A percentile compares a stretch with the other conserved stretches of the same genome.
phyloP scores from a whole-genome alignment of 306 rosid species.

The Cicer bijugum region DNA sequence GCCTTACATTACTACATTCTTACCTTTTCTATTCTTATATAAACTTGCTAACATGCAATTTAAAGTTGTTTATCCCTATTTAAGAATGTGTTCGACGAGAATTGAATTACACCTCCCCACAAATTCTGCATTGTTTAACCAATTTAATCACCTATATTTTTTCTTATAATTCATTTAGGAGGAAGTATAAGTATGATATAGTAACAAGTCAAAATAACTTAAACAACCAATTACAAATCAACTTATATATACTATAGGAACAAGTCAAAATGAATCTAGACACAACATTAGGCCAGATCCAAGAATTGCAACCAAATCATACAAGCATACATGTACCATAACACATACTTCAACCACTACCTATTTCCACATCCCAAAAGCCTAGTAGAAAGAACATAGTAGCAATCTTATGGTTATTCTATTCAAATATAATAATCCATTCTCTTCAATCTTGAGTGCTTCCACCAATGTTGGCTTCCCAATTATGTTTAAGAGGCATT shows the following conservation, averaged over 20 bases:
- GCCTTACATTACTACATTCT: no score
- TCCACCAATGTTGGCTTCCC: conserved; percentile 35
- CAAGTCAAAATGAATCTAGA: conserved; percentile 19
- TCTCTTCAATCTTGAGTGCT: conserved; percentile 18
- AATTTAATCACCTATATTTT: no score
- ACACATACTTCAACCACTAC: conserved; percentile 11
- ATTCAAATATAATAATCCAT: conserved; percentile 25
- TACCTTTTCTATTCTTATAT: no score
- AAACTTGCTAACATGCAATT: no score
- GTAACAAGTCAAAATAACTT: conserved; percentile 23
- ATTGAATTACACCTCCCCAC: no score
- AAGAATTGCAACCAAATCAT: conserved; percentile 41
- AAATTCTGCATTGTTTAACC: no score
- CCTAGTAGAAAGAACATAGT: conserved; percentile 26
- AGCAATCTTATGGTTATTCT: conserved; percentile 20
- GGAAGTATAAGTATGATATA: background rate
- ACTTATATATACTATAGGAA: conserved; percentile 8
- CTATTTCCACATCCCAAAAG: conserved; percentile 41
- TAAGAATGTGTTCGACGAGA: no score
- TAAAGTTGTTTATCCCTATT: no score
- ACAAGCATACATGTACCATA: conserved; percentile 44
- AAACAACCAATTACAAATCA: conserved; percentile 37
- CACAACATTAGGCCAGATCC: conserved; percentile 17
- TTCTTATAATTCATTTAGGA: no score
- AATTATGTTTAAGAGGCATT: conserved; percentile 39